Evolutionary conservation across 148 eudicot species (phyloP).

Genomic region (Rheum nobile): DNA sequence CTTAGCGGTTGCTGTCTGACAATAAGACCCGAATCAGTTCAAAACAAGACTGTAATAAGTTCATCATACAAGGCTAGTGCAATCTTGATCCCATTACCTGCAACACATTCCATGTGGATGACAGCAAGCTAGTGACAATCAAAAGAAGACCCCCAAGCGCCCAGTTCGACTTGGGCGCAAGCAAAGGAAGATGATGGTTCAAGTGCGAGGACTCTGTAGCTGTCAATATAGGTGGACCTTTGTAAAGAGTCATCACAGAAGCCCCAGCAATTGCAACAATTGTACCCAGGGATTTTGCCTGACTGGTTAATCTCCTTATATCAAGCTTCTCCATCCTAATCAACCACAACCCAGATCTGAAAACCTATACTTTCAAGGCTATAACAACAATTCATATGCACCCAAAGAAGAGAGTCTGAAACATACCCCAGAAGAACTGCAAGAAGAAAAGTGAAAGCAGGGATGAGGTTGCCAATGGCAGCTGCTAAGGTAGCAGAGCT

Average conservation of each 20-base stretch:
- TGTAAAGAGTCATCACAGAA: slow-evolving; percentile 36
- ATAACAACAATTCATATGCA: neutral
- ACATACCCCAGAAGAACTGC: slow-evolving; percentile 44
- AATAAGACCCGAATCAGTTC: neutral
- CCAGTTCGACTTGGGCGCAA: slow-evolving; percentile 28
- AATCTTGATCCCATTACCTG: slow-evolving; percentile 19
- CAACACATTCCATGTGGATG: slow-evolving; percentile 35
- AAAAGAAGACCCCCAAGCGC: slow-evolving; percentile 42
- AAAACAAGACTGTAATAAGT: neutral
- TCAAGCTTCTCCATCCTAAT: slow-evolving; percentile 53
- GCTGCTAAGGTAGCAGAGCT: slow-evolving; percentile 68
- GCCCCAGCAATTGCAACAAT: slow-evolving; percentile 47
- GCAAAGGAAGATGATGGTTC: slow-evolving; percentile 13
- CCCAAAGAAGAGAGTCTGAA: neutral
- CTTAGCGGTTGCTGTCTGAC: slow-evolving; percentile 32
- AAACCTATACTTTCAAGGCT: neutral
- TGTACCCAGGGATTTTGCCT: slow-evolving; percentile 46
- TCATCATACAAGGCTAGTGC: neutral
- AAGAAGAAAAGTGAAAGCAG: slow-evolving; percentile 55
- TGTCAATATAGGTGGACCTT: slow-evolving; percentile 30
- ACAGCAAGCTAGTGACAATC: slow-evolving; percentile 22
- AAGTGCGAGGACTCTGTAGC: slow-evolving; percentile 4
- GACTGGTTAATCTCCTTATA: slow-evolving; percentile 29
- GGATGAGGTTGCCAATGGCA: slow-evolving; percentile 55
- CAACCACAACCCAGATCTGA: neutral